Percentiles rank a stretch among this genome's conserved stretches.
These are phyloP conservation scores for Coemansia nantahalensis DNA, from an alignment of 192 early-diverging fungal species.

Conservation along the genomic window DNA sequence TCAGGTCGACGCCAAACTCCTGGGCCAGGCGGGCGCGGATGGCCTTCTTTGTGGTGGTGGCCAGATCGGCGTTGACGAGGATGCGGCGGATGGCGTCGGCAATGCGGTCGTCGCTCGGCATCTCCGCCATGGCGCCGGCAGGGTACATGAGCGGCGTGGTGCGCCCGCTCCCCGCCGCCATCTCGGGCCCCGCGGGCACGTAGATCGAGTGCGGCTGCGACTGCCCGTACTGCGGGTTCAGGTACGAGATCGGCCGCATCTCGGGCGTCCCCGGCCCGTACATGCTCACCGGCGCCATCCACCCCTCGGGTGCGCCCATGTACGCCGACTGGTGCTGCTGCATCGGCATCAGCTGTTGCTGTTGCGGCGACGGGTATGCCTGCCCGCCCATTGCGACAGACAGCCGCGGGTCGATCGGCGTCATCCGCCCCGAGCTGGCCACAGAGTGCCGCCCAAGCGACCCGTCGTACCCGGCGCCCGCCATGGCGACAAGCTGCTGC, in stretches of 20 bases:
- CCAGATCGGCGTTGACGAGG: constrained; percentile 68
- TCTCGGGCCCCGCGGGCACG: constrained; percentile 12
- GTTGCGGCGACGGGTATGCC: neutral
- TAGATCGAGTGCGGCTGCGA: neutral
- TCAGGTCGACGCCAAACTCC: constrained; percentile 70
- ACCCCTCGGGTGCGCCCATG: constrained; percentile 19
- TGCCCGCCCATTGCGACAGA: constrained; percentile 36
- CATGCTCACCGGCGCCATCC: constrained; percentile 26
- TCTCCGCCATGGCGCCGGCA: neutral
- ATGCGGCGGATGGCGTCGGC: constrained; percentile 65
- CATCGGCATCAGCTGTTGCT: constrained; percentile 7
- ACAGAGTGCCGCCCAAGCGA: constrained; percentile 5
- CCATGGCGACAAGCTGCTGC: constrained; percentile 18
- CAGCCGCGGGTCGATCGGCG: constrained; percentile 23
- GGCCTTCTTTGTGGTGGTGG: constrained; percentile 75
- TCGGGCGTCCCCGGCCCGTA: constrained; percentile 10
- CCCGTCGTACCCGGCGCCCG: constrained; percentile 19
- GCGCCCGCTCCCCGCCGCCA: neutral
- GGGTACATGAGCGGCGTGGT: constrained; percentile 1
- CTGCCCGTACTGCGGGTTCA: neutral
- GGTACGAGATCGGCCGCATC: constrained; percentile 7
- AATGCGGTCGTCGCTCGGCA: constrained; percentile 72
- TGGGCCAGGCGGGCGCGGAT: constrained; percentile 69
- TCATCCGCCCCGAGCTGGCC: constrained; percentile 5
- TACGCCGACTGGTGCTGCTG: constrained; percentile 15